Conservation (phyloP, 2,329 filamentous ascomycete genomes). For the Penicillium sp. region DNA sequence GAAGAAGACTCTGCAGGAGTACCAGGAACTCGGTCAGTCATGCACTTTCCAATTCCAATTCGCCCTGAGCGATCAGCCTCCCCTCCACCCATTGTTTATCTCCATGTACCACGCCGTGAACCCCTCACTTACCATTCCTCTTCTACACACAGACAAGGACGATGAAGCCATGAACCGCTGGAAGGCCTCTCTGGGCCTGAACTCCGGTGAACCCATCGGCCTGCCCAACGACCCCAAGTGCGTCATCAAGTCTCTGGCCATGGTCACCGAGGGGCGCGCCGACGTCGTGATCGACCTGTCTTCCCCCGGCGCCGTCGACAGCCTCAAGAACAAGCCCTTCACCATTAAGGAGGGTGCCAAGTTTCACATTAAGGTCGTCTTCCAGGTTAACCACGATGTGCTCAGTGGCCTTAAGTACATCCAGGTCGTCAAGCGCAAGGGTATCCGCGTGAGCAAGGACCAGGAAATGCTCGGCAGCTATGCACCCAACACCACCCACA, state of each 20-base stretch:
- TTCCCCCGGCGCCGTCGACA: conserved; percentile 68
- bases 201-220: conserved; percentile 67
- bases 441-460: conserved; percentile 84
- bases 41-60: neutral
- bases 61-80: neutral
- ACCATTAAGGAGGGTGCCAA: conserved; percentile 93
- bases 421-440: conserved; percentile 88
- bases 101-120: conserved; percentile 23
- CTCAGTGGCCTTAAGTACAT: conserved; percentile 94
- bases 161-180: conserved; percentile 97
- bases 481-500: conserved; percentile 86
- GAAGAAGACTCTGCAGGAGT: conserved; percentile 97
- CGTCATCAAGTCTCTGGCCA: conserved; percentile 87
- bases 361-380: conserved; percentile 92
- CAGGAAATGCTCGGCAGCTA: conserved; percentile 99
- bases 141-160: conserved; percentile 56
- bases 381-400: conserved; percentile 97
- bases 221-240: conserved; percentile 83
- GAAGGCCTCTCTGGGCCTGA: conserved; percentile 93
- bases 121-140: neutral
- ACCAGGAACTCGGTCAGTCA: conserved; percentile 84
- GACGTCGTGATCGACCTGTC: conserved; percentile 91
- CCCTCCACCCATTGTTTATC: neutral
- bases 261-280: conserved; percentile 78
- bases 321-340: conserved; percentile 89